These are phyloP conservation scores for Neospermospora avenae DNA, from an alignment of 2,329 filamentous ascomycete genomes.

Conservation along the genomic window DNA sequence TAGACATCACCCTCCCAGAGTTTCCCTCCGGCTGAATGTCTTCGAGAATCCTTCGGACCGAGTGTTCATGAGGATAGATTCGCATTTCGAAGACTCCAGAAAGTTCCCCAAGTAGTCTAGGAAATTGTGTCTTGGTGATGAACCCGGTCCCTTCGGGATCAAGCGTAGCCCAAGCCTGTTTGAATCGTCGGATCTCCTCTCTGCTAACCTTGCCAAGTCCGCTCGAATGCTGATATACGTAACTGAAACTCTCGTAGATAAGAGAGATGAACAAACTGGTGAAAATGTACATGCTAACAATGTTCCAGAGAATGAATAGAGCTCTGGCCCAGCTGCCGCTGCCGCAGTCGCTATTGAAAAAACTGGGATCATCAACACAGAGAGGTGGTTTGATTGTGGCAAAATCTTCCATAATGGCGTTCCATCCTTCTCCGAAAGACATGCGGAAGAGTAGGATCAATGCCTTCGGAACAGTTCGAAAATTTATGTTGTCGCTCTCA, in stretches of 20 bases:
- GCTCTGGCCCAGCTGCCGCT: constrained; percentile 83
- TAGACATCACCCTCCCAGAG: constrained; percentile 47
- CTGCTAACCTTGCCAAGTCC: constrained; percentile 87
- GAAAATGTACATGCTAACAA: constrained; percentile 99
- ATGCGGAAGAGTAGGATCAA: constrained; percentile 90
- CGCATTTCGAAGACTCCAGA: constrained; percentile 97
- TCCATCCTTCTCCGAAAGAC: constrained; percentile 96
- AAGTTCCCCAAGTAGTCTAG: constrained; percentile 82
- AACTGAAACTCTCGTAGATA: constrained; percentile 99
- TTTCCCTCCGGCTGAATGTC: constrained; percentile 55
- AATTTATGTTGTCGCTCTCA: constrained; percentile 79
- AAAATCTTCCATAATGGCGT: constrained; percentile 93
- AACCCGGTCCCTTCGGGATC: constrained; percentile 90
- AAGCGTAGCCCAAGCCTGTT: constrained; percentile 95
- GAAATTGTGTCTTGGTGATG: constrained; percentile 86
- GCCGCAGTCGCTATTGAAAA: constrained; percentile 89
- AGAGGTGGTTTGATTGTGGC: constrained; percentile 74
- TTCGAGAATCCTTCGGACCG: constrained; percentile 81
- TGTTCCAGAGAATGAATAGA: constrained; percentile 96
- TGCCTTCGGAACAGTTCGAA: constrained; percentile 89
- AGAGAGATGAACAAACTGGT: constrained; percentile 97
- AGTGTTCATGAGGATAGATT: constrained; percentile 89
- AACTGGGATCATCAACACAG: constrained; percentile 69
- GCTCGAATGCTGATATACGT: constrained; percentile 95
- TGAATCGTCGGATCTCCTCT: constrained; percentile 94